Evolutionary conservation across 225 moss, liverwort and hornwort species (phyloP), one percentile per base, ranked within the genome.

Genomic region (Rhytidiadelphus loreus): DNA sequence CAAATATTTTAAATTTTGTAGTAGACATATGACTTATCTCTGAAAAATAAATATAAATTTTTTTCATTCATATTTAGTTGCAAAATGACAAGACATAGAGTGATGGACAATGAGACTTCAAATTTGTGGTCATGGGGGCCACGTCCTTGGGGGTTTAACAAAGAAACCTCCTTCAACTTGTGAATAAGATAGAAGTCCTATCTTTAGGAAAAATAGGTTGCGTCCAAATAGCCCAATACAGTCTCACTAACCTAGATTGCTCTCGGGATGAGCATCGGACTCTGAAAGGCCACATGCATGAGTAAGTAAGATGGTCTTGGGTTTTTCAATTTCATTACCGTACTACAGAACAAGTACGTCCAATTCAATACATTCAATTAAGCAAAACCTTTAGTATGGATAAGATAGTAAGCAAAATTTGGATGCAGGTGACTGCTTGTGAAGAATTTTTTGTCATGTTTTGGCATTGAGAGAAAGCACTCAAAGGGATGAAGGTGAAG

Each of bases 141-240:
- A 48, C 3, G 9, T 48, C 48, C 48, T 48, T 48, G 2, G 48
- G 48, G 9, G 48, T 8, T 48, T 48, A 48, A 48, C 48, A 48
- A 48, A 48, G 48, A 48, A 48, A 48, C 48, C 48, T 48, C 48
- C 48, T 48, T 48, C 48, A 48, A 48, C 48, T 48, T 48, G 48
- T 48, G 48, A 48, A 48, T 48, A 48, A 48, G 48, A 48, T 48
- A 48, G 48, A 48, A 48, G 48, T 48, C 48, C 9, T 48, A 48
- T 48, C n/a, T n/a, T n/a, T n/a, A n/a, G n/a, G n/a, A n/a, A n/a
- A n/a, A n/a, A 94, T 68, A 11, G 92, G 92, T 3, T 94, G 92
- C 77, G 94, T 92, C 92, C 94, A 91, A 35, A 94, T 73, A 10
- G 81, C 90, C 29, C 93, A 63, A 21, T 88, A 93, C 28, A 93